Conservation (phyloP, 2,329 filamentous ascomycete genomes). For the Fusarium incarnatum region DNA sequence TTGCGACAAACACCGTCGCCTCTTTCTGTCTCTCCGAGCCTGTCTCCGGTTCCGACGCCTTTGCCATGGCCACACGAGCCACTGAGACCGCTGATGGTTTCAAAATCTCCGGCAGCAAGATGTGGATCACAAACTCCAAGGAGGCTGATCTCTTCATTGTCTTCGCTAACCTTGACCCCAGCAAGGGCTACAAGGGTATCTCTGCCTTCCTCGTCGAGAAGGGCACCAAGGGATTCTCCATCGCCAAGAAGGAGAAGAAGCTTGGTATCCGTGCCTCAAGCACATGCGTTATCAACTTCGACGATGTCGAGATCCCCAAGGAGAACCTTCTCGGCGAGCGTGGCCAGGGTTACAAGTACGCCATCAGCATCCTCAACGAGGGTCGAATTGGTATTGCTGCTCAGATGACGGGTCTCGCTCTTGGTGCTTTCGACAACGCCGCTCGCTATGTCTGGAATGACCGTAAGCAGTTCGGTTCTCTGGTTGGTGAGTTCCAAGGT, state of each 20-base stretch:
- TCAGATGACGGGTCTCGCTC: slow-evolving; percentile 96
- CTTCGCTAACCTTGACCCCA: slow-evolving; percentile 93
- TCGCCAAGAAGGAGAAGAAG: slow-evolving; percentile 99
- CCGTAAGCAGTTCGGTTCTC: slow-evolving; percentile 92
- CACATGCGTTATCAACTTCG: slow-evolving; percentile 97
- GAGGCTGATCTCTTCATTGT: slow-evolving; percentile 97
- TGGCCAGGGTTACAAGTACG: slow-evolving; percentile 97
- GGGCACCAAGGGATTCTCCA: slow-evolving; percentile 86
- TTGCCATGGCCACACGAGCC: slow-evolving; percentile 92
- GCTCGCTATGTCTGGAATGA: slow-evolving; percentile 97
- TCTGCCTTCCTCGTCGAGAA: slow-evolving; percentile 96
- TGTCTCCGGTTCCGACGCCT: slow-evolving; percentile 93
- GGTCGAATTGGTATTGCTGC: slow-evolving; percentile 97
- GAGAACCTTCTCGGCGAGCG: slow-evolving; percentile 89
- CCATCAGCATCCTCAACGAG: slow-evolving; percentile 93
- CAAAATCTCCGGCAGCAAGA: slow-evolving; percentile 91
- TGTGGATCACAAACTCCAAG: slow-evolving; percentile 99
- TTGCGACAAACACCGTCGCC: slow-evolving; percentile 90
- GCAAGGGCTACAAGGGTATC: slow-evolving; percentile 96
- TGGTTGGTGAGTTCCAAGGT: slow-evolving; percentile 96
- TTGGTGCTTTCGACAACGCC: slow-evolving; percentile 95
- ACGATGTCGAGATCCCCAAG: slow-evolving; percentile 91
- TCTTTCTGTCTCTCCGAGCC: slow-evolving; percentile 96
- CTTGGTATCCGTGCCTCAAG: slow-evolving; percentile 95
- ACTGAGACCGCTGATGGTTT: slow-evolving; percentile 86